Evolutionary conservation across 2,329 filamentous ascomycete genomes (phyloP).

Genomic region (Paecilomyces sp.): DNA sequence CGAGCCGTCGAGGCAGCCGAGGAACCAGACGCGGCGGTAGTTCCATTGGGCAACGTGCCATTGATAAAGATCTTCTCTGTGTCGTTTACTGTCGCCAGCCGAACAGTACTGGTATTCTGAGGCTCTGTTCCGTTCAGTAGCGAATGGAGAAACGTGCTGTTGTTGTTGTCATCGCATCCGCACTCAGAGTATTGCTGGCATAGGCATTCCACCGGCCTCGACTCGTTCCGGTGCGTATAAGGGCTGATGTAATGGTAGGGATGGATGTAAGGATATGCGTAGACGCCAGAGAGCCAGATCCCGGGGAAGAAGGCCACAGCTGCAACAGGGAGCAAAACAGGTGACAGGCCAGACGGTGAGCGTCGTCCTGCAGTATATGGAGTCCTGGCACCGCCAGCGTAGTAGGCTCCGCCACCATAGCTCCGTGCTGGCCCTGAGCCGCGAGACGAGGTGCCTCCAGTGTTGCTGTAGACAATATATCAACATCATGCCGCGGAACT

Average conservation of each 20-base stretch:
- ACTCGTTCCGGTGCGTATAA: constrained; percentile 40
- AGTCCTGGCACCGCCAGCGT: constrained; percentile 46
- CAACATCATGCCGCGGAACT: background rate
- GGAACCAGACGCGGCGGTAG: constrained; percentile 20
- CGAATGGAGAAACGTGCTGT: constrained; percentile 35
- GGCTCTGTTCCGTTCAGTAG: constrained; percentile 35
- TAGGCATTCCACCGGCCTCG: constrained; percentile 48
- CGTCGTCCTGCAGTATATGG: constrained; percentile 43
- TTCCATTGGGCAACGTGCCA: constrained; percentile 40
- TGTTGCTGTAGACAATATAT: constrained; percentile 13
- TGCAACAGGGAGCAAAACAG: constrained; percentile 43
- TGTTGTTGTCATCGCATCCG: constrained; percentile 49
- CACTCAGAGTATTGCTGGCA: constrained; percentile 50
- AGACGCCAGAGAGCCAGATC: constrained; percentile 49
- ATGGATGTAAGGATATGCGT: constrained; percentile 47
- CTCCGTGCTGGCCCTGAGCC: constrained; percentile 37
- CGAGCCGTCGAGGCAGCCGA: constrained; percentile 12
- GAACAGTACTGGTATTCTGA: constrained; percentile 31
- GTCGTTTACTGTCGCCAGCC: constrained; percentile 34
- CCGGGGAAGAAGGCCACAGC: constrained; percentile 44
- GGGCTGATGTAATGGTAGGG: constrained; percentile 42
- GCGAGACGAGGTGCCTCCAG: constrained; percentile 20
- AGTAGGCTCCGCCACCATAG: constrained; percentile 47
- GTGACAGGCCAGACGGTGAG: constrained; percentile 43
- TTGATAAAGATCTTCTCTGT: constrained; percentile 41